A percentile compares a stretch with the other conserved stretches of the same genome.
Conservation (phyloP, 2,329 filamentous ascomycete genomes). For the Acephala macrosclerotiorum region DNA sequence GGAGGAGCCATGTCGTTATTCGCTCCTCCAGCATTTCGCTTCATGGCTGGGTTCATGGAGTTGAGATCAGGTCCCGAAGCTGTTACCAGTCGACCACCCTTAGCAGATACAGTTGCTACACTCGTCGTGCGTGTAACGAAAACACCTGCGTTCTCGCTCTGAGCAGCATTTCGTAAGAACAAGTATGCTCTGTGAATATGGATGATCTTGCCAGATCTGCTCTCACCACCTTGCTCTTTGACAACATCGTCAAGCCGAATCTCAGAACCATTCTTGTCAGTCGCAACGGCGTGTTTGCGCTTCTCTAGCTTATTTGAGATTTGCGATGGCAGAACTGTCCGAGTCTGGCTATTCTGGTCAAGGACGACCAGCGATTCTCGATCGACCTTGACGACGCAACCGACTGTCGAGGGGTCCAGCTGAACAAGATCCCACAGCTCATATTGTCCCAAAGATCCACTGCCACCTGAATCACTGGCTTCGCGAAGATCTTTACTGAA, state of each 20-base stretch:
- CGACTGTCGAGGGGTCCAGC: conserved; percentile 90
- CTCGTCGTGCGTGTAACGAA: conserved; percentile 88
- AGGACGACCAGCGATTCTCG: conserved; percentile 89
- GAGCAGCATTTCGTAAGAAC: conserved; percentile 85
- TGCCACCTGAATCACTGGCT: conserved; percentile 88
- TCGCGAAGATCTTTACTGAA: conserved; percentile 97
- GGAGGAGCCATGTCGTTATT: conserved; percentile 69
- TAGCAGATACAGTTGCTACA: conserved; percentile 91
- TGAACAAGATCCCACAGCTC: conserved; percentile 94
- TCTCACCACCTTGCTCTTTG: conserved; percentile 86
- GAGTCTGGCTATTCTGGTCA: conserved; percentile 86
- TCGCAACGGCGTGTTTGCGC: conserved; percentile 85
- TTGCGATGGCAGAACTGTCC: conserved; percentile 87
- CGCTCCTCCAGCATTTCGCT: conserved; percentile 67
- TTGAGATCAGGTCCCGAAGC: conserved; percentile 78
- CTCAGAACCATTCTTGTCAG: conserved; percentile 91
- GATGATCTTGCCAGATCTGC: conserved; percentile 85
- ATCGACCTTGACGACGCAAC: conserved; percentile 93
- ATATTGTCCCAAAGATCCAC: conserved; percentile 85
- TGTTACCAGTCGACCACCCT: conserved; percentile 80
- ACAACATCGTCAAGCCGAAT: conserved; percentile 92
- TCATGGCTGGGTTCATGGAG: conserved; percentile 91
- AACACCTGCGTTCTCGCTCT: conserved; percentile 86
- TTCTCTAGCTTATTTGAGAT: conserved; percentile 88
- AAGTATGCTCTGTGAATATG: conserved; percentile 94